Percentiles rank a stretch among this genome's conserved stretches.
These are phyloP conservation scores for Termitomyces sp. DNA, from an alignment of 768 basidiomycete species.

Conservation along the genomic window DNA sequence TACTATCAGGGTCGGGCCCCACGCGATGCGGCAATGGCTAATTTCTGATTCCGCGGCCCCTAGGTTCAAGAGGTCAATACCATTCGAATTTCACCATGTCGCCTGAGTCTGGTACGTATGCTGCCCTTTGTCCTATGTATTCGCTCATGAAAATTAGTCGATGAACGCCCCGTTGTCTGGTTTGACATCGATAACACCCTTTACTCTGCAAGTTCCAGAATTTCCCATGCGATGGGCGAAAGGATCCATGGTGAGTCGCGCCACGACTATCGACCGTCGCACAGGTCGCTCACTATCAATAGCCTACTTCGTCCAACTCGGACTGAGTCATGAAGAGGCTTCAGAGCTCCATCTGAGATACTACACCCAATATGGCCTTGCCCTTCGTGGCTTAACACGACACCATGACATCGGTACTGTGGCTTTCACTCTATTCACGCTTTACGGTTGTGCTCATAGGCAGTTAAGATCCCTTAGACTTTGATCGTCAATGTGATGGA, in stretches of 20 bases:
- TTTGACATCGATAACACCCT: constrained; percentile 90
- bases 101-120: constrained; percentile 12
- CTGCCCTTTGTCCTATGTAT: neutral
- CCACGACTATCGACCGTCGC: neutral
- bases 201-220: constrained; percentile 73
- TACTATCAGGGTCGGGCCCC: neutral
- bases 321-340: constrained; percentile 67
- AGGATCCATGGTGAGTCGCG: constrained; percentile 63
- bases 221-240: constrained; percentile 76
- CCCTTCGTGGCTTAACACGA: constrained; percentile 71
- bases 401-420: constrained; percentile 73
- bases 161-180: constrained; percentile 67
- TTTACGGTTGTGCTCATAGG: neutral
- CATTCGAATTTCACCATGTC: too few relatives aligned
- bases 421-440: neutral
- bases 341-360: constrained; percentile 68
- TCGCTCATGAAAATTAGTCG: constrained; percentile 23
- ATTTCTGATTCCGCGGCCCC: neutral
- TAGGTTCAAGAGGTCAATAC: too few relatives aligned
- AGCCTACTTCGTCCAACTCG: constrained; percentile 78
- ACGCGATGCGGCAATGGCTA: neutral
- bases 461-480: constrained; percentile 71
- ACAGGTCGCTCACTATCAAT: constrained; percentile 4
- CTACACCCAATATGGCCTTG: constrained; percentile 80
- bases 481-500: constrained; percentile 81